Evolutionary conservation across 2,329 filamentous ascomycete species (phyloP).

Genomic region (Beauveria varroae): DNA sequence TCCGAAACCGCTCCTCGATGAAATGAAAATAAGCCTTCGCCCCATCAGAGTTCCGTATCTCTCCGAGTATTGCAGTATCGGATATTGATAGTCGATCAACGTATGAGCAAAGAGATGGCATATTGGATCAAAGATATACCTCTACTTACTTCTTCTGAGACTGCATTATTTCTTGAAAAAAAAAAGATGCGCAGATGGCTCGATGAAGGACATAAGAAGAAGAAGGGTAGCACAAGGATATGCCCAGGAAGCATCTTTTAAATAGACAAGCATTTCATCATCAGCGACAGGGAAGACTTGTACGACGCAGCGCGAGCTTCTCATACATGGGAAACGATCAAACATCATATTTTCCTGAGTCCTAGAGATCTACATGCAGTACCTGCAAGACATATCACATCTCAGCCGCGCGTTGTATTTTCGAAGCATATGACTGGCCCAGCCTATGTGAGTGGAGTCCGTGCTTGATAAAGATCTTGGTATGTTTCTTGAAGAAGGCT

Average conservation of each 20-base stretch:
- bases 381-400: no score
- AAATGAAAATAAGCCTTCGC: no score
- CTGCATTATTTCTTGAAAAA: neutral
- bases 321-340: neutral
- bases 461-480: no score
- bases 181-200: neutral
- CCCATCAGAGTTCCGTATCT: no score
- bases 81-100: neutral
- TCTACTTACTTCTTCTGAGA: neutral
- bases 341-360: neutral
- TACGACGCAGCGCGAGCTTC: neutral
- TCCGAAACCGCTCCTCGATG: no score
- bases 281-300: neutral
- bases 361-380: neutral
- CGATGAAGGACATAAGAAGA: neutral
- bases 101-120: neutral
- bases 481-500: no score
- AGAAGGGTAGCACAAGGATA: neutral
- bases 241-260: neutral
- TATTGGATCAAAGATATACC: neutral
- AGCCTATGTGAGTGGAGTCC: no score
- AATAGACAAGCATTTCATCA: neutral
- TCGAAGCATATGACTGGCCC: no score
- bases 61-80: neutral
- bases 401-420: no score